Percentiles rank a stretch among this genome's conserved stretches.
These are phyloP conservation scores for Gossypioides kirkii DNA, from an alignment of 345 rosid genomes.

Conservation along the genomic window DNA sequence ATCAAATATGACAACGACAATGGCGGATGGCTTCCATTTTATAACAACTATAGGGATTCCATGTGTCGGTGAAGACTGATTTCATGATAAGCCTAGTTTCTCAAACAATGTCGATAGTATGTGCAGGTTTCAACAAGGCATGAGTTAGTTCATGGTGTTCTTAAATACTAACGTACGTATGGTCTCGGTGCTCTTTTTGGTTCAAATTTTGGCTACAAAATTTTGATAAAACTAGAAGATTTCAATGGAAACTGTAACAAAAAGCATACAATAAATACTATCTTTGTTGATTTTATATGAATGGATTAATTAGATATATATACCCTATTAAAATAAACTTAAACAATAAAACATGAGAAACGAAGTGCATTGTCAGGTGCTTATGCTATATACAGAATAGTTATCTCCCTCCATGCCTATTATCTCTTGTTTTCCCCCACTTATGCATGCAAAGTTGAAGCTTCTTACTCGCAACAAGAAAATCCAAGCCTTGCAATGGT, in stretches of 20 bases:
- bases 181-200: background rate
- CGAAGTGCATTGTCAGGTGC: background rate
- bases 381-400: background rate
- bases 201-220: background rate
- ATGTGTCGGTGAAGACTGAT: background rate
- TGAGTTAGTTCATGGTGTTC: background rate
- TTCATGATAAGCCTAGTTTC: background rate
- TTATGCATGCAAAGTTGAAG: conserved; percentile 10
- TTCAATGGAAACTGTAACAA: background rate
- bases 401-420: background rate
- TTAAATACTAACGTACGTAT: background rate
- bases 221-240: background rate
- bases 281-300: background rate
- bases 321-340: background rate
- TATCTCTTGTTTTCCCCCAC: background rate
- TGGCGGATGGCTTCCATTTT: background rate
- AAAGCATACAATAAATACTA: background rate
- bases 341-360: background rate
- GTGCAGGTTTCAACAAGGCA: background rate
- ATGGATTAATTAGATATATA: background rate
- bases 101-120: background rate
- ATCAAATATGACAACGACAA: background rate
- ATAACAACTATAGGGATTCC: background rate
- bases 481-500: conserved; percentile 2
- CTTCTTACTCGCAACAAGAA: conserved; percentile 5